Base-by-base conservation (phyloP, 1,284 basidiomycete genomes). In the Golubevia sp. region DNA sequence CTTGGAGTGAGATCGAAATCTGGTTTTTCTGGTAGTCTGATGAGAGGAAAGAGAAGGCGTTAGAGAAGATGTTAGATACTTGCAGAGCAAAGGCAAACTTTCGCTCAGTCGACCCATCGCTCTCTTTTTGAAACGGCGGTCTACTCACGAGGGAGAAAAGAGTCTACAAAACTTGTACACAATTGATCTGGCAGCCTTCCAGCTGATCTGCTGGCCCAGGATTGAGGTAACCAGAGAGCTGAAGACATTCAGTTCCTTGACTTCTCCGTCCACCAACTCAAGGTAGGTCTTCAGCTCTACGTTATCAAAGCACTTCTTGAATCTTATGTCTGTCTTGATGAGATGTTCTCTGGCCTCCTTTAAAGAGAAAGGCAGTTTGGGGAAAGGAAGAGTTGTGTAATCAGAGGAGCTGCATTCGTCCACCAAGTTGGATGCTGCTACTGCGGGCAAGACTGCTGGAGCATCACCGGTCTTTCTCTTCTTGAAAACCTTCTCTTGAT, bases 181-280 rank as follows among this genome's bases (percentile, higher is more conserved):
- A 59, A 97, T 93, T 3, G 92, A 90, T 48, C 91, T 87, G 0
- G 94, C 94, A 2, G 94, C 94, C 30, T 91, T 85, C 92, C 92
- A 95, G 21, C 21, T 38, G n/a, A 64, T 59, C 55, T 71, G 71
- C 55, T 79, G 77, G 11, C 78, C 78, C 2, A 92, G 84, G 64
- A 93, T 92, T 34, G 89, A 90, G 1, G 87, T 88, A 34, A 88
- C 87, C 20, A 93, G 86, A 20, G 71, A 74, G 55, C 69, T 67
- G 66, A 82, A 83, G 15, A 76, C 67, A 50, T 82, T 74, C 49
- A 80, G 70, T 30, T 86, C 85, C 73, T 92, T 90, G 21, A 91
- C 85, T 2, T 87, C 61, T 27, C 75, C 69, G 38, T 79, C 67
- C 4, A 62, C 61, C 15, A 74, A 85, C 76, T 93, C 89, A 76